Base-by-base conservation (phyloP, 2,329 filamentous ascomycete genomes). In the Huntiella omanensis region DNA sequence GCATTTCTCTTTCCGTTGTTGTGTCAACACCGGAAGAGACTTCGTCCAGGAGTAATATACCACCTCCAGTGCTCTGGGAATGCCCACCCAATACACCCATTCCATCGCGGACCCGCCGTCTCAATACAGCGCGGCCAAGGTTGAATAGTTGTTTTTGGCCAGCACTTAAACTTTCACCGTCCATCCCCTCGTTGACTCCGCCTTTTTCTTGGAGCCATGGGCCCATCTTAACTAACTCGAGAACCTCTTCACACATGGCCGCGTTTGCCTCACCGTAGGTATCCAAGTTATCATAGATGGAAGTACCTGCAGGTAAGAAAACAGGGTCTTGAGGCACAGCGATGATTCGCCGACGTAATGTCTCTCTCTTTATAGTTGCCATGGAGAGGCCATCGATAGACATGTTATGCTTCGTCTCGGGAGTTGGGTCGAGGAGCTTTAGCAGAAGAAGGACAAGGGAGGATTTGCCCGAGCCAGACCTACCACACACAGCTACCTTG, bases 61-160 rank as follows among this genome's bases (percentile, higher is more conserved):
- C 57, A n/a, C 55, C 56, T 11, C 28, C 32, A 11, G 8, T 32
- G 19, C 34, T 15, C 12, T 15, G 28, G 1, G 28, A 35, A 10
- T 13, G 13, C 15, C 13, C n/a, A 17, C 32, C 32, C 5, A 17
- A 11, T 7, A 28, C 22, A 28, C 22, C 22, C n/a, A 12, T n/a
- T 3, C 33, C n/a, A 42, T 47, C 39, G 13, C 45, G 28, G 4
- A 68, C 61, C 15, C 60, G 49, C 2, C 56, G 51, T 4, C 68
- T 59, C 13, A 48, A 16, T 3, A 48, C 19, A 0, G 73, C 76
- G 0, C 75, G 59, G 0, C 71, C 75, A 1, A 82, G 64, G 51
- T 69, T 75, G 52, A 82, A 77, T 0, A 81, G 63, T 53, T 81
- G 77, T 39, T 67, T 68, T 56, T 81, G 76, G 0, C 77, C 77